Evolutionary conservation across 2,329 filamentous ascomycete genomes (phyloP).

Genomic region (Fusarium concolor): DNA sequence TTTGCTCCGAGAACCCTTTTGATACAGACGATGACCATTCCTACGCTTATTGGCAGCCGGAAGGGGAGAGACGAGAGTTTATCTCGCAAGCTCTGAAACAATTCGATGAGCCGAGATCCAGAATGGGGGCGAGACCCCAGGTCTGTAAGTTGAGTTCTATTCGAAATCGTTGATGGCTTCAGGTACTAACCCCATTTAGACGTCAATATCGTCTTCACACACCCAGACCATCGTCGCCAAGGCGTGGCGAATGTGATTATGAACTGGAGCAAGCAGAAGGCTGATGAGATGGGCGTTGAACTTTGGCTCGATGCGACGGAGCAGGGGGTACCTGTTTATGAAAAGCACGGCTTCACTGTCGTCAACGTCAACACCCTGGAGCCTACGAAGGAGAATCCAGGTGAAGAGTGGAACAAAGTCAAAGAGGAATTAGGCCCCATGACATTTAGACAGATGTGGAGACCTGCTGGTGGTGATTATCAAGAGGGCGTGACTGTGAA

Average conservation of each 20-base stretch:
- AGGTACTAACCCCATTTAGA: constrained; percentile 1
- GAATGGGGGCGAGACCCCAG: constrained; percentile 38
- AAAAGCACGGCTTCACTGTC: constrained; percentile 40
- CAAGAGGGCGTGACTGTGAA: constrained; percentile 29
- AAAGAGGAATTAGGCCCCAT: constrained; percentile 32
- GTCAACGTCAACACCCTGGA: constrained; percentile 23
- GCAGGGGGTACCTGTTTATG: constrained; percentile 36
- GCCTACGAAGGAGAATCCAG: constrained; percentile 16
- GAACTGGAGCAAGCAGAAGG: constrained; percentile 40
- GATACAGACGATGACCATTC: constrained; percentile 20
- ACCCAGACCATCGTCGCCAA: constrained; percentile 36
- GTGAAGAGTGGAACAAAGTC: constrained; percentile 31
- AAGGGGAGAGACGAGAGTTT: constrained; percentile 35
- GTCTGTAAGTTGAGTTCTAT: constrained; percentile 27
- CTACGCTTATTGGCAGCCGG: constrained; percentile 33
- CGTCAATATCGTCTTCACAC: constrained; percentile 40
- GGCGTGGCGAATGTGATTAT: constrained; percentile 40
- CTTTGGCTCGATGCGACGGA: constrained; percentile 42
- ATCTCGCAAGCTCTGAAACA: constrained; percentile 33
- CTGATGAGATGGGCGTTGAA: constrained; percentile 42
- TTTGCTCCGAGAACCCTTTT: constrained; percentile 27
- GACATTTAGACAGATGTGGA: constrained; percentile 40
- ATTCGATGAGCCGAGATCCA: constrained; percentile 31
- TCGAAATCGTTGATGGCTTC: background rate
- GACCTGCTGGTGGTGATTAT: constrained; percentile 35